Conservation (phyloP, 306 rosid genomes). For the Fragaria vesca region DNA sequence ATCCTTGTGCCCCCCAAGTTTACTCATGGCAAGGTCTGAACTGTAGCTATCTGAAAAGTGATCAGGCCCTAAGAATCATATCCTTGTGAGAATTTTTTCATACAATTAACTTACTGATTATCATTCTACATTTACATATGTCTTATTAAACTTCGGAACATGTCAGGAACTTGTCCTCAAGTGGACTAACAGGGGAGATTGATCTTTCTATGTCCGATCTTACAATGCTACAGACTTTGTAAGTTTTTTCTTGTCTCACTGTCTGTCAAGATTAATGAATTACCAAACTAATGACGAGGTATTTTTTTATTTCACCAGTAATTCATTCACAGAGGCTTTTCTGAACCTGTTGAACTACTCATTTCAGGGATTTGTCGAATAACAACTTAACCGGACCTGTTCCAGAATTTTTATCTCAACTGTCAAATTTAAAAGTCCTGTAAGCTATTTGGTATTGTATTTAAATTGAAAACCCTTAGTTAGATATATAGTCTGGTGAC, state of each 20-base stretch:
- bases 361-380: neutral
- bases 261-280: neutral
- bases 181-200: constrained; percentile 20
- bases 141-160: neutral
- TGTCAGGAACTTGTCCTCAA: constrained; percentile 22
- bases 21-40: neutral
- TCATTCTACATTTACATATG: neutral
- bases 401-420: neutral
- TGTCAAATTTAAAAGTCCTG: neutral
- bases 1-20: neutral
- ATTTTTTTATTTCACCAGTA: neutral
- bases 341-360: neutral
- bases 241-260: constrained; percentile 5
- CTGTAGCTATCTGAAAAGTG: neutral
- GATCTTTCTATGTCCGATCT: constrained; percentile 33
- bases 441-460: neutral
- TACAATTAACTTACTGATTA: neutral
- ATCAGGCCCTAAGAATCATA: neutral
- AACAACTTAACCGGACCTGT: neutral
- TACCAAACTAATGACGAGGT: neutral
- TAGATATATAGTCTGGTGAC: neutral
- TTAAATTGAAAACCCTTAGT: neutral
- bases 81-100: neutral
- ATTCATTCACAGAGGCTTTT: neutral
- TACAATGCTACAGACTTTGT: constrained; percentile 37